Percentiles rank a stretch among this genome's conserved stretches.
These are phyloP conservation scores for Bacterosira constricta DNA, from an alignment of 108 stramenopile genomes.

Conservation along the genomic window DNA sequence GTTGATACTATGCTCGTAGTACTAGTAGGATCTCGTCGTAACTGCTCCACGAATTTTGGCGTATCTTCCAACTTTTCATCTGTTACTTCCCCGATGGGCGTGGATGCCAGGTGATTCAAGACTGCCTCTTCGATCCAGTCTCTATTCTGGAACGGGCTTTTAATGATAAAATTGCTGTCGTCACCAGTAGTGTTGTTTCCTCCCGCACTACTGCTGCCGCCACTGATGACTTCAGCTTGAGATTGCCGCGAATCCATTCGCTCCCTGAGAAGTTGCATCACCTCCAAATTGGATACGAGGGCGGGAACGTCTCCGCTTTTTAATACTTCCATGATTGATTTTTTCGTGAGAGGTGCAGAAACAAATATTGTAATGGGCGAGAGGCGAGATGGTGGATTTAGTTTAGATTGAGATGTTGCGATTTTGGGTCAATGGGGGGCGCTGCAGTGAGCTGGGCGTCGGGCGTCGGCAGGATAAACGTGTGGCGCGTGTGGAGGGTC, in stretches of 20 bases:
- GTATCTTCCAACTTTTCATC: slow-evolving; percentile 29
- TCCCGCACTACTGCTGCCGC: neutral
- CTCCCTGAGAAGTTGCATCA: slow-evolving; percentile 57
- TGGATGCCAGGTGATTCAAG: slow-evolving; percentile 59
- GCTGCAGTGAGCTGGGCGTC: no score
- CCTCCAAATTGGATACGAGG: slow-evolving; percentile 67
- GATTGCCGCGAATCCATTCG: slow-evolving; percentile 23
- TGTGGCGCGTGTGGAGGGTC: no score
- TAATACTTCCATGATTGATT: slow-evolving; percentile 47
- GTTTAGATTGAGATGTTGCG: no score
- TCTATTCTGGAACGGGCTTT: slow-evolving; percentile 53
- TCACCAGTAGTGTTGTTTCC: no score
- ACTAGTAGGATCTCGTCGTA: slow-evolving; percentile 11
- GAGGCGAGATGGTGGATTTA: no score
- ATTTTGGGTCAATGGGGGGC: no score
- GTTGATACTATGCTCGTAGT: neutral
- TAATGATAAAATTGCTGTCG: slow-evolving; percentile 11
- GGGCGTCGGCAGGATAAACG: no score
- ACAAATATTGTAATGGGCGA: neutral
- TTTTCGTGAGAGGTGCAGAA: no score
- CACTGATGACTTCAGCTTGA: neutral
- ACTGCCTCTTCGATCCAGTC: slow-evolving; percentile 84
- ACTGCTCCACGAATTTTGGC: slow-evolving; percentile 38
- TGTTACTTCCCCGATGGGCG: slow-evolving; percentile 61
- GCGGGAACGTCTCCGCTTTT: slow-evolving; percentile 55